Evolutionary conservation across 163 green algal species (phyloP).

Genomic region (Chlorella variabilis): DNA sequence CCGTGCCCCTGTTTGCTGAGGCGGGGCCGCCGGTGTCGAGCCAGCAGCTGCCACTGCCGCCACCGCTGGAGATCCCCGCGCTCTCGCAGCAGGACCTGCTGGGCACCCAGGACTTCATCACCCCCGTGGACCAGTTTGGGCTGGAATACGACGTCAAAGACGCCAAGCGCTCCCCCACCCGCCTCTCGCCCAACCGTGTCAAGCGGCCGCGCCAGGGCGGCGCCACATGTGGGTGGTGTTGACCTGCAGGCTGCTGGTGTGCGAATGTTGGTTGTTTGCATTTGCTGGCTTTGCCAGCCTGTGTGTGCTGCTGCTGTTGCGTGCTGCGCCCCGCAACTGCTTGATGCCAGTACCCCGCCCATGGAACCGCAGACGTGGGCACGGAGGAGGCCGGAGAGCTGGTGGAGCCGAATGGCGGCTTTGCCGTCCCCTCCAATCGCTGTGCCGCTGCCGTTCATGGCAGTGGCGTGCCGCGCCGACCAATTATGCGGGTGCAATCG

Average conservation of each 20-base stretch:
- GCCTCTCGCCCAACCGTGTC: slow-evolving; percentile 42
- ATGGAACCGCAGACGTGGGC: neutral
- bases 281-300: too few species aligned
- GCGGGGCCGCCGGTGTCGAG: neutral
- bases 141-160: slow-evolving; percentile 35
- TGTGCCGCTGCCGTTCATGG: neutral
- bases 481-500: slow-evolving; percentile 38
- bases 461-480: neutral
- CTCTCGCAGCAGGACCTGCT: slow-evolving; percentile 32
- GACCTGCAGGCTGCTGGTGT: too few species aligned
- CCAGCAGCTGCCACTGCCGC: slow-evolving; percentile 5
- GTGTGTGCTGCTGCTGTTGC: too few species aligned
- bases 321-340: too few species aligned
- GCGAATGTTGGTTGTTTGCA: too few species aligned
- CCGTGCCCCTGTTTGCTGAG: slow-evolving; percentile 24
- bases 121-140: slow-evolving; percentile 62
- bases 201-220: slow-evolving; percentile 19
- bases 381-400: slow-evolving; percentile 3
- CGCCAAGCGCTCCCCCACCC: slow-evolving; percentile 45
- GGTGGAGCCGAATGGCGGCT: neutral
- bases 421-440: neutral
- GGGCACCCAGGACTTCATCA: slow-evolving; percentile 71
- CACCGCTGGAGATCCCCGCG: slow-evolving; percentile 21
- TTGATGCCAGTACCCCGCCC: too few species aligned
- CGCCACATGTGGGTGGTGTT: neutral